Conservation (phyloP, 768 basidiomycete genomes). For the Xerocomus potaroensis region DNA sequence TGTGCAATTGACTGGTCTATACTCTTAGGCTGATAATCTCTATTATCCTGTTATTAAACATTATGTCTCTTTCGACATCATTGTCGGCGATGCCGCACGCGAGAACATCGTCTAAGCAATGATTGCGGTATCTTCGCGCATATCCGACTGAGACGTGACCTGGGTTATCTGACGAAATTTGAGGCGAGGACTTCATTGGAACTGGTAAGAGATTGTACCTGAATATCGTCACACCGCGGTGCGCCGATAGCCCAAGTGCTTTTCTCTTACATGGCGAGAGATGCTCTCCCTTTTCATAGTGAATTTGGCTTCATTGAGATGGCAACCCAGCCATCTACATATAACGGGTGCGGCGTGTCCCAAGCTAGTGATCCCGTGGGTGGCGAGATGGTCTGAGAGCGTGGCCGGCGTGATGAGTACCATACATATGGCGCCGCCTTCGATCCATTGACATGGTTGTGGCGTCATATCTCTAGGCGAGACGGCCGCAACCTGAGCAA, state of each 20-base stretch:
- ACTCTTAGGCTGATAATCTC: no score
- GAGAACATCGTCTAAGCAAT: no score
- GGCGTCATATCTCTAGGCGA: background rate
- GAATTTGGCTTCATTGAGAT: background rate
- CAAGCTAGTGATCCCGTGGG: conserved; percentile 3
- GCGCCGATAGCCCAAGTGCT: conserved; percentile 8
- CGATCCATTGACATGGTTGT: conserved; percentile 10
- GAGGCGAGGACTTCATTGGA: no score
- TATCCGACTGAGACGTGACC: no score
- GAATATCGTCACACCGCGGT: background rate
- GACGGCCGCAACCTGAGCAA: background rate
- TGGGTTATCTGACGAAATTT: no score
- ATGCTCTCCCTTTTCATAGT: conserved; percentile 15
- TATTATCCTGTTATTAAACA: no score
- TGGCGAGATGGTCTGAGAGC: conserved; percentile 9
- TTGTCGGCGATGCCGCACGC: no score
- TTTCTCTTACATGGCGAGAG: conserved; percentile 12
- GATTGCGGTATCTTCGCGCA: no score
- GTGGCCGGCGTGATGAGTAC: background rate
- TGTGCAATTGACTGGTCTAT: no score
- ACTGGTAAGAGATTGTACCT: background rate
- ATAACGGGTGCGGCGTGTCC: fast-evolving
- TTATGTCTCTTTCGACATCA: no score
- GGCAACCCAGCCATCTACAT: conserved; percentile 14
- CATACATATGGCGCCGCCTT: conserved; percentile 2